Evolutionary conservation across 2,329 filamentous ascomycete species (phyloP).

Genomic region (Colletotrichum liaoningense): DNA sequence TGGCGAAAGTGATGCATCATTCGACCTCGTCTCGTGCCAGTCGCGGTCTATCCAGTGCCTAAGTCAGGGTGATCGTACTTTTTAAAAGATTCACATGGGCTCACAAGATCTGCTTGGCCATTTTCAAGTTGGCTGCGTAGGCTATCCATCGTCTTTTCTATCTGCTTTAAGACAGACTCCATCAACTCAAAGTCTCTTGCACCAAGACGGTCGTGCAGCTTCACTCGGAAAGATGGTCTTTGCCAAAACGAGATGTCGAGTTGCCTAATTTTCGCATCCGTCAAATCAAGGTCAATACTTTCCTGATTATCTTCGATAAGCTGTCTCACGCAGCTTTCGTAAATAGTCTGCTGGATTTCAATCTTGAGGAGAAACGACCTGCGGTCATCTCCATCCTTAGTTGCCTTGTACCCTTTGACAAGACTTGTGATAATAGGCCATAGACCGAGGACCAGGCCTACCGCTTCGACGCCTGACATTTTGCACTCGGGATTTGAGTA

Average conservation of each 20-base stretch:
- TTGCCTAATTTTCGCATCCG: neutral
- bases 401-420: neutral
- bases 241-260: neutral
- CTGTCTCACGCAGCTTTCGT: neutral
- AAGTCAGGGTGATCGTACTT: neutral
- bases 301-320: neutral
- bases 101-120: constrained; percentile 3
- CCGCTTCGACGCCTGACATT: constrained; percentile 22
- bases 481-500: neutral
- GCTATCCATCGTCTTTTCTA: neutral
- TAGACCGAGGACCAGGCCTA: constrained; percentile 5
- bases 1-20: neutral
- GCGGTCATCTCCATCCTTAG: neutral
- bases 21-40: neutral
- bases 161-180: neutral
- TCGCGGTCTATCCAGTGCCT: neutral
- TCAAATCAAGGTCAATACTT: neutral
- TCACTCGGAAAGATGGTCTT: neutral
- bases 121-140: neutral
- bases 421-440: constrained; percentile 12
- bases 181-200: neutral
- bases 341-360: neutral
- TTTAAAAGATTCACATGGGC: neutral
- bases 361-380: neutral
- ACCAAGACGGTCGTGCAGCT: neutral